Percentiles rank a stretch among this genome's conserved stretches.
Conservation (phyloP, 768 basidiomycete genomes). For the Boletellus ananas region DNA sequence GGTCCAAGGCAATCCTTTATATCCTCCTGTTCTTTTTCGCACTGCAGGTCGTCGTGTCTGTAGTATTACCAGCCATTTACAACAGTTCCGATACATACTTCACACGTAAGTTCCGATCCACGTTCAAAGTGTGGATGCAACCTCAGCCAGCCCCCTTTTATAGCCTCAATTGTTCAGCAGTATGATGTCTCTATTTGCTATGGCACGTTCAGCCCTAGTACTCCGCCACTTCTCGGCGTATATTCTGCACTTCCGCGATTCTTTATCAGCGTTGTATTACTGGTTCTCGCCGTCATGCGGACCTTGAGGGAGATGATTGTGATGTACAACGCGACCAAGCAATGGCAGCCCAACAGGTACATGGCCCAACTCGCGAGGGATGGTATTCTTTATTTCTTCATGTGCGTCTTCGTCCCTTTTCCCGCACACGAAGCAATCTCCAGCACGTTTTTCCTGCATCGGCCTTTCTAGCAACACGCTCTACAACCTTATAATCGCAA, state of each 20-base stretch:
- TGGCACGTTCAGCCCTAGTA: background rate
- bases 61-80: slow-evolving; percentile 1
- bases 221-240: background rate
- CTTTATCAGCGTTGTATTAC: background rate
- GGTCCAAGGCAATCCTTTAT: slow-evolving; percentile 5
- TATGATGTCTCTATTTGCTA: background rate
- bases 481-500: background rate
- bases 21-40: slow-evolving; percentile 3
- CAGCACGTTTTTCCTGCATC: background rate
- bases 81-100: slow-evolving; percentile 2
- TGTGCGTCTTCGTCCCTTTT: slow-evolving; percentile 21
- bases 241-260: background rate
- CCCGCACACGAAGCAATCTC: background rate
- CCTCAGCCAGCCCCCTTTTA: background rate
- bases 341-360: slow-evolving; percentile 1
- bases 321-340: slow-evolving; percentile 2
- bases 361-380: slow-evolving; percentile 1
- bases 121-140: too few species aligned
- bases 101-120: background rate
- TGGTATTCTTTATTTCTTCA: slow-evolving; percentile 6
- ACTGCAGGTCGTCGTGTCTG: background rate
- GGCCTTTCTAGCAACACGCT: background rate
- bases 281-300: background rate
- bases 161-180: background rate
- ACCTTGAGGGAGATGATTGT: background rate